These are phyloP conservation scores for Hypoxylon sp. DNA, from an alignment of 2,329 filamentous ascomycete genomes.

Conservation along the genomic window DNA sequence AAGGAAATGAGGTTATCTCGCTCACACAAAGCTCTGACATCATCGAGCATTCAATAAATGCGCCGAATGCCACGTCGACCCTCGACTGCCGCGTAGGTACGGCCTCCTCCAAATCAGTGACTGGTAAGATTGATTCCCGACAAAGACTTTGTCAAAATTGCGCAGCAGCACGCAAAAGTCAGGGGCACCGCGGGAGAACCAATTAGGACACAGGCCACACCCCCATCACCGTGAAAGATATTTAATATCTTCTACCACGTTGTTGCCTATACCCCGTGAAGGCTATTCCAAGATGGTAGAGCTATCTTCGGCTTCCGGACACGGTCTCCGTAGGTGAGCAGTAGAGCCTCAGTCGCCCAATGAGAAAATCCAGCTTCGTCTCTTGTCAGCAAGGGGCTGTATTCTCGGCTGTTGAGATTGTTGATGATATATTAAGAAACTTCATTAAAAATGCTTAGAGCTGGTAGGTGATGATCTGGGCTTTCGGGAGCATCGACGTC, in stretches of 20 bases:
- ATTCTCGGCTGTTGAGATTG: slow-evolving; percentile 16
- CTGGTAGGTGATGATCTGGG: not conserved
- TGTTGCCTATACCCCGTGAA: slow-evolving; percentile 1
- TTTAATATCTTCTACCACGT: not conserved
- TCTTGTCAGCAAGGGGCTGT: slow-evolving; percentile 8
- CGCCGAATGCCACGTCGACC: slow-evolving; percentile 13
- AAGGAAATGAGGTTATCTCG: slow-evolving; percentile 5
- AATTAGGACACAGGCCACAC: slow-evolving; percentile 32
- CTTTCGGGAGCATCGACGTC: slow-evolving; percentile 19
- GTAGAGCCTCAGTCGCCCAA: slow-evolving; percentile 27
- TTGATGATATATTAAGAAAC: slow-evolving; percentile 21
- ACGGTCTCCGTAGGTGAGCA: slow-evolving; percentile 27
- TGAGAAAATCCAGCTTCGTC: slow-evolving; percentile 5
- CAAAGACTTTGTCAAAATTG: slow-evolving; percentile 35
- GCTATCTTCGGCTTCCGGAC: slow-evolving; percentile 21
- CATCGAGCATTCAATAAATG: slow-evolving; percentile 25
- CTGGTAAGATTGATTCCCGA: slow-evolving; percentile 17
- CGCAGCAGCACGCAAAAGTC: slow-evolving; percentile 33
- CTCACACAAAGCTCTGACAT: slow-evolving; percentile 14
- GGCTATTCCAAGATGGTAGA: slow-evolving; percentile 13
- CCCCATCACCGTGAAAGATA: slow-evolving; percentile 18
- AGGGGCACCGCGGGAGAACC: slow-evolving; percentile 25
- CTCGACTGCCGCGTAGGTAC: not conserved
- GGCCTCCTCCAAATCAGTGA: slow-evolving; percentile 1
- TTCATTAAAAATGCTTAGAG: slow-evolving; percentile 23